Evolutionary conservation across 108 stramenopile genomes (phyloP), one percentile per base, ranked within the genome.

Genomic region (Chaetoceros tenuissimus): DNA sequence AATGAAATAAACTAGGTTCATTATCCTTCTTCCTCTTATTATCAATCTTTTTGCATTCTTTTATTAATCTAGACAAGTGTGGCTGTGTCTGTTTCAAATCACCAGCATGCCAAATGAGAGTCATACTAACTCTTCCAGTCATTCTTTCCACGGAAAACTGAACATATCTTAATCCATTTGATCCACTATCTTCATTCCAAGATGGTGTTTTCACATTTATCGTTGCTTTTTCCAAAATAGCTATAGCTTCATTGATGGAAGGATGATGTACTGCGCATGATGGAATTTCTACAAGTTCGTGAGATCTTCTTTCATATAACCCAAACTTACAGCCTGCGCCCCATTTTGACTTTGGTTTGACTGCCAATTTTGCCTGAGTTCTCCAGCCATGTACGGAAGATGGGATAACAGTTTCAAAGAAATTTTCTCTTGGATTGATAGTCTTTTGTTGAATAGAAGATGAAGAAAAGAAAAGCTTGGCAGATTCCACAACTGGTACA

Each of bases 241-340:
- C 61, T 3, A 87, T 66, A 0, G 89, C 89, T 21, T 53, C 67
- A 59, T 98, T 96, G 63, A 98, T 90, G 24, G 79, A 71, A 2
- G 94, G 95, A 71, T 98, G 97, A 75, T 98, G 97, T 25, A 96
- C 97, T 48, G 51, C 46, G 71, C 95, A 98, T 25, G 86, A 50
- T 7, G 96, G 92, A 55, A 98, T 95, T 0, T 72, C 56, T 34
- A 88, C 26, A 26, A 97, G 78, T 17, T 81, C 60, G 68, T 98
- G 97, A 0, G 81, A 88, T 16, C 85, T 67, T 2, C 86, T 82
- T 31, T 71, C 55, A 67, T 94, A 98, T 25, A 98, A 67, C 19
- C 97, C 97, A 55, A 98, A 83, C 2, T 46, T 56, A 49, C 81
- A 82, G 2, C 87, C 87, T 3, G 73, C 59, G 78, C 86, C 87